Evolutionary conservation across 2,329 filamentous ascomycete genomes (phyloP).

Genomic region (Onygena corvina): DNA sequence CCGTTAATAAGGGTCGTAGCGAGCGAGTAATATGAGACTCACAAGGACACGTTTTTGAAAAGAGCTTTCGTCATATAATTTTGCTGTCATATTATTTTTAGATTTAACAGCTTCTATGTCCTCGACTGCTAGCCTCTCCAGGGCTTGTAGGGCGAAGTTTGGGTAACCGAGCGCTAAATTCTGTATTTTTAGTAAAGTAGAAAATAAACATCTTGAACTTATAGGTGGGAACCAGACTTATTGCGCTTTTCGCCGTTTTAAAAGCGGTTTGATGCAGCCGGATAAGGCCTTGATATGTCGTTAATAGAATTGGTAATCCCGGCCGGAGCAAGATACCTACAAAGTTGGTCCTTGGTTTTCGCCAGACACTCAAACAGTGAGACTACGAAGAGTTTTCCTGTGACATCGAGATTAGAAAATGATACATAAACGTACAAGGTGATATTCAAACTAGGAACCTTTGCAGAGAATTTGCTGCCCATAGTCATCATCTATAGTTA

Average conservation of each 20-base stretch:
- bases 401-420: too few species aligned
- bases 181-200: too few species aligned
- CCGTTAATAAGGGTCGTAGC: background rate
- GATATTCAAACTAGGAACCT: too few species aligned
- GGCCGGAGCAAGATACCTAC: too few species aligned
- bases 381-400: too few species aligned
- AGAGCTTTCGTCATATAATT: background rate
- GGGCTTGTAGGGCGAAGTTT: slow-evolving; percentile 46
- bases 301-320: background rate
- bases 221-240: background rate
- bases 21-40: background rate
- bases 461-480: too few species aligned
- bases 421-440: too few species aligned
- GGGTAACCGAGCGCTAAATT: slow-evolving; percentile 41
- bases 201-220: background rate
- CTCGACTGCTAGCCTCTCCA: slow-evolving; percentile 40
- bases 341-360: too few species aligned
- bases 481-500: too few species aligned
- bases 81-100: background rate
- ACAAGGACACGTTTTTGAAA: background rate
- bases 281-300: slow-evolving; percentile 22
- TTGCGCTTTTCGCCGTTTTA: slow-evolving; percentile 42
- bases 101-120: background rate
- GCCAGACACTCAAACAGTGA: too few species aligned
- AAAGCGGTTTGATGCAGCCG: slow-evolving; percentile 57